Conservation (phyloP, 2,329 filamentous ascomycete genomes). For the Shiraia sp. region DNA sequence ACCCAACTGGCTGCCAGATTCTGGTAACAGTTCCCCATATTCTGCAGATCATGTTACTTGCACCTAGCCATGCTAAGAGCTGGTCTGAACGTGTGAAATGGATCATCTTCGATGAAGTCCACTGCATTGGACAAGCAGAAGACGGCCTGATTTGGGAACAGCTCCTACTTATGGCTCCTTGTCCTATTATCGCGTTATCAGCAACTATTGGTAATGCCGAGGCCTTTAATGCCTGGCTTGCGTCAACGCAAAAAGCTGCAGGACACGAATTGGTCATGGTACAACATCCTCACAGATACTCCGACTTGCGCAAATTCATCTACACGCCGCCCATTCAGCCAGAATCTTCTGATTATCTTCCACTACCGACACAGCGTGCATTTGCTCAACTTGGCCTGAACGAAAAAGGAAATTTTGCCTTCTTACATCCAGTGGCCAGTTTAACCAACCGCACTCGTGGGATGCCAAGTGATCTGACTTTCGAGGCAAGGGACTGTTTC, state of each 20-base stretch:
- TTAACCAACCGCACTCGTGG: slow-evolving; percentile 65
- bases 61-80: slow-evolving; percentile 67
- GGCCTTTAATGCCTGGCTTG: slow-evolving; percentile 71
- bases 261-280: slow-evolving; percentile 70
- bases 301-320: slow-evolving; percentile 75
- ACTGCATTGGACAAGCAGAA: slow-evolving; percentile 76
- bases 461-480: slow-evolving; percentile 67
- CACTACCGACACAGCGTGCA: slow-evolving; percentile 46
- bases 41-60: slow-evolving; percentile 72
- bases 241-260: slow-evolving; percentile 64
- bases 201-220: slow-evolving; percentile 77
- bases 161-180: slow-evolving; percentile 72
- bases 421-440: slow-evolving; percentile 69
- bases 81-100: slow-evolving; percentile 72
- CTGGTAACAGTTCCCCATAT: slow-evolving; percentile 79
- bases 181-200: slow-evolving; percentile 77
- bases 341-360: slow-evolving; percentile 52
- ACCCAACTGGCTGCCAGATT: slow-evolving; percentile 71
- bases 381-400: slow-evolving; percentile 54
- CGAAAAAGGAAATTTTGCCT: slow-evolving; percentile 55
- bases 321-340: slow-evolving; percentile 56
- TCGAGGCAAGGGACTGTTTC: slow-evolving; percentile 74
- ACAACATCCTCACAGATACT: slow-evolving; percentile 70
- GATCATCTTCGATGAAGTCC: slow-evolving; percentile 83
- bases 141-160: slow-evolving; percentile 82